phyloP scores from a whole-genome alignment of 139 green algal genomes.

The Coccomyxa sp. region DNA sequence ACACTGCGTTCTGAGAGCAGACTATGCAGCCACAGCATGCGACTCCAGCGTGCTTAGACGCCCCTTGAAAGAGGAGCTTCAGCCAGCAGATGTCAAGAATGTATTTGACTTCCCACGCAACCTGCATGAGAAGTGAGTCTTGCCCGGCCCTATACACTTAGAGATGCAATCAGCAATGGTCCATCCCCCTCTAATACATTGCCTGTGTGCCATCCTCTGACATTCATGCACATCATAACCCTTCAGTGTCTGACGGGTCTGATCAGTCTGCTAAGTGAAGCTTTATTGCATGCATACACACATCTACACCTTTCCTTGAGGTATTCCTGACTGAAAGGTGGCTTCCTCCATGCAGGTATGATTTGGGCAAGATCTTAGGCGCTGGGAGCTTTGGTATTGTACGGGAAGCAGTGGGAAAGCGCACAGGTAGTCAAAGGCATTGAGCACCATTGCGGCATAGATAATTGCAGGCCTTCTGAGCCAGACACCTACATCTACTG shows the following conservation, averaged over 20 bases:
- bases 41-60: slow-evolving; percentile 68
- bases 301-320: neutral
- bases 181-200: no score
- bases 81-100: slow-evolving; percentile 49
- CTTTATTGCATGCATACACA: neutral
- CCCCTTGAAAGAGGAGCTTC: slow-evolving; percentile 61
- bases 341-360: slow-evolving; percentile 39
- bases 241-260: neutral
- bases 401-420: slow-evolving; percentile 59
- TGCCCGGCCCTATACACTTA: neutral
- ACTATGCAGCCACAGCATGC: slow-evolving; percentile 65
- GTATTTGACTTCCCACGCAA: slow-evolving; percentile 75
- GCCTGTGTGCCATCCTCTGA: no score
- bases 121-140: slow-evolving; percentile 36
- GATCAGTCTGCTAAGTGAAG: neutral
- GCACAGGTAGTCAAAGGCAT: no score
- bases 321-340: neutral
- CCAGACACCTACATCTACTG: no score
- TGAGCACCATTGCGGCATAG: no score
- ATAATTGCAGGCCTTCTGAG: no score
- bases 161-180: no score
- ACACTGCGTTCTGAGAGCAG: slow-evolving; percentile 11
- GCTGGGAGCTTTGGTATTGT: slow-evolving; percentile 89
- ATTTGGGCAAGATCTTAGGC: slow-evolving; percentile 72
- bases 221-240: no score